Evolutionary conservation across 305 asterid genomes (phyloP).

Genomic region (Galium porrigens): DNA sequence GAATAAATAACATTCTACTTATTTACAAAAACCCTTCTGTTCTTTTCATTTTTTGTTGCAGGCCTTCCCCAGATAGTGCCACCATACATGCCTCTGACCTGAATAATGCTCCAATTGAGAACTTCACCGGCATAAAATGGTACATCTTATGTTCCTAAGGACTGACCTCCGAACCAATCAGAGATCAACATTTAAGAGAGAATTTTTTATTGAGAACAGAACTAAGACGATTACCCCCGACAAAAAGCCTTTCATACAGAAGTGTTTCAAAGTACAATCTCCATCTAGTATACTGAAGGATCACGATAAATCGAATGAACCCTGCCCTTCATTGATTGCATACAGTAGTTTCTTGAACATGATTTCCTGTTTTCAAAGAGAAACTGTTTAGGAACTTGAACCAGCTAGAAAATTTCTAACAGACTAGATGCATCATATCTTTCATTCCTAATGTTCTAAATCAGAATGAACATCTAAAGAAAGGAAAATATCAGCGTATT

Average conservation of each 20-base stretch:
- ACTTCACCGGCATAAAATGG: background rate
- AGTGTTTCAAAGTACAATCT: conserved; percentile 18
- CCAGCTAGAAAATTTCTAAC: background rate
- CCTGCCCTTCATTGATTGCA: conserved; percentile 94
- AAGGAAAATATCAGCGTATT: background rate
- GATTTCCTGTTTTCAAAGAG: conserved; percentile 42
- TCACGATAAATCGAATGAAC: conserved; percentile 93
- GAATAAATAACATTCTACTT: conserved; percentile 24
- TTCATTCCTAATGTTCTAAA: background rate
- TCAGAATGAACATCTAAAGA: background rate
- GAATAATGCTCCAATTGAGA: conserved; percentile 9
- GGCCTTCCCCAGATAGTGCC: conserved; percentile 11
- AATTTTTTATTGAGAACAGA: conserved; percentile 22
- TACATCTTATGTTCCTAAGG: conserved; percentile 11
- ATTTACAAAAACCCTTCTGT: conserved; percentile 31
- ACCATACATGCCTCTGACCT: conserved; percentile 18
- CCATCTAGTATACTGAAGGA: conserved; percentile 15
- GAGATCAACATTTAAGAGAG: conserved; percentile 20
- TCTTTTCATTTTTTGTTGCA: background rate
- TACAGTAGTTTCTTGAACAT: conserved; percentile 83
- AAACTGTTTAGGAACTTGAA: background rate
- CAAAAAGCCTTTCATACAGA: conserved; percentile 10
- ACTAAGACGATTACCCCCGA: conserved; percentile 20
- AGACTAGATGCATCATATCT: background rate
- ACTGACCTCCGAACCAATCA: conserved; percentile 27